Evolutionary conservation across 805 yeast species (phyloP).

Genomic region (Ogataea trehalophila): DNA sequence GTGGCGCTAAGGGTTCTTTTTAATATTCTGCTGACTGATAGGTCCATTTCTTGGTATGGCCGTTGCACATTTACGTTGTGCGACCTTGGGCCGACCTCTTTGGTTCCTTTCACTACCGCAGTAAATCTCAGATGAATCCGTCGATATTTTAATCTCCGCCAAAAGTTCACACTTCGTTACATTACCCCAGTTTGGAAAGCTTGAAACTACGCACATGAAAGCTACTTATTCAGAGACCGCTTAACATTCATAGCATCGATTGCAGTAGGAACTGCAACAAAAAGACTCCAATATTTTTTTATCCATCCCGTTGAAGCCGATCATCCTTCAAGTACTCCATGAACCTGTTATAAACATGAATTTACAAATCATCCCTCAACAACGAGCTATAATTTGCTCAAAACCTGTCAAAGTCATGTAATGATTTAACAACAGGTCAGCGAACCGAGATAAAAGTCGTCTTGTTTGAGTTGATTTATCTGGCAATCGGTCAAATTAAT

Average conservation of each 20-base stretch:
- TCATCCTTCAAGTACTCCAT: slow-evolving; percentile 87
- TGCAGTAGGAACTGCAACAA: slow-evolving; percentile 80
- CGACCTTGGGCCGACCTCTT: no score
- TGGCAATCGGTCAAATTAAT: slow-evolving; percentile 88
- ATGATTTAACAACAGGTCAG: slow-evolving; percentile 73
- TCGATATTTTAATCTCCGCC: no score
- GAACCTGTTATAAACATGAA: slow-evolving; percentile 86
- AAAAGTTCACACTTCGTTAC: not conserved
- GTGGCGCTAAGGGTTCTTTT: no score
- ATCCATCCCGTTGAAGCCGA: slow-evolving; percentile 61
- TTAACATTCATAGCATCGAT: slow-evolving; percentile 76
- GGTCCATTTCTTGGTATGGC: no score
- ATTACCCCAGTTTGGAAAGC: slow-evolving; percentile 21
- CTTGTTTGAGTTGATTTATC: slow-evolving; percentile 84
- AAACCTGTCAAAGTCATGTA: slow-evolving; percentile 86
- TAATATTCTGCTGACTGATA: no score
- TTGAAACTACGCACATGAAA: not conserved
- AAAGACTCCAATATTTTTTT: slow-evolving; percentile 91
- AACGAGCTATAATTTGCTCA: slow-evolving; percentile 94
- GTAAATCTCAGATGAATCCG: no score
- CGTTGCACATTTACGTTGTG: no score
- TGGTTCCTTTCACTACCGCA: no score
- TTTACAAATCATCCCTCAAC: slow-evolving; percentile 85
- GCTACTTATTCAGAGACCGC: slow-evolving; percentile 35
- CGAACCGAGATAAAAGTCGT: slow-evolving; percentile 86